Evolutionary conservation across 306 rosid species (phyloP).

Genomic region (Quercus parvula): DNA sequence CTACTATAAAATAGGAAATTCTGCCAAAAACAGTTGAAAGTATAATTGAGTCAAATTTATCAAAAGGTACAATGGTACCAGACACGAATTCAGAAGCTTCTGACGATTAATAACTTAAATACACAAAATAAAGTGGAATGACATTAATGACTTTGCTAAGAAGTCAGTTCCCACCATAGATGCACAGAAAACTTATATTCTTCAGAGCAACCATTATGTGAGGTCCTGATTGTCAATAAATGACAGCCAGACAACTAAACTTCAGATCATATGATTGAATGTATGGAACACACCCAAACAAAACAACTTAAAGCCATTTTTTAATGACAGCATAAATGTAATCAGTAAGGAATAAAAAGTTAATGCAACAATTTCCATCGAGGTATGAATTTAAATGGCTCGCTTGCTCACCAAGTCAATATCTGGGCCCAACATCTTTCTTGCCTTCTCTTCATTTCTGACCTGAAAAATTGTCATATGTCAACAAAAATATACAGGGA

Average conservation of each 20-base stretch:
- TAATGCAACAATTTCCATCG: not conserved
- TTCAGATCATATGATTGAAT: not conserved
- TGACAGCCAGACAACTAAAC: not conserved
- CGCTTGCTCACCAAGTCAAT: conserved; percentile 77
- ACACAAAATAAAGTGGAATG: not conserved
- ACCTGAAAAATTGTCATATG: conserved; percentile 47
- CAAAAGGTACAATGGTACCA: not conserved
- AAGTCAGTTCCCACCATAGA: not conserved
- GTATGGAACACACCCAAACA: not conserved
- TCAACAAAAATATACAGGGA: not conserved
- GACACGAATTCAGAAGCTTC: not conserved
- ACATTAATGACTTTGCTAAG: not conserved
- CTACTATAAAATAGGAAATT: not conserved
- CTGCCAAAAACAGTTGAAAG: not conserved
- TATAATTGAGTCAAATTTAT: not conserved
- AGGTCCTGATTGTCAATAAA: not conserved
- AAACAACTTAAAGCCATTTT: not conserved
- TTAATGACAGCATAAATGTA: not conserved
- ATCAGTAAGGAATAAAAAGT: not conserved
- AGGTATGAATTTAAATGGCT: not conserved
- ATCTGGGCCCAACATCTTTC: conserved; percentile 79
- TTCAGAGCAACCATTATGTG: not conserved
- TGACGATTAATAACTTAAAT: not conserved
- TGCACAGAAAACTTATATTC: not conserved
- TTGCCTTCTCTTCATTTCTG: conserved; percentile 89